Percentiles rank a stretch among this genome's conserved stretches.
Evolutionary conservation across 2,329 filamentous ascomycete genomes (phyloP).

Genomic region (Sphaerostilbella broomeana): DNA sequence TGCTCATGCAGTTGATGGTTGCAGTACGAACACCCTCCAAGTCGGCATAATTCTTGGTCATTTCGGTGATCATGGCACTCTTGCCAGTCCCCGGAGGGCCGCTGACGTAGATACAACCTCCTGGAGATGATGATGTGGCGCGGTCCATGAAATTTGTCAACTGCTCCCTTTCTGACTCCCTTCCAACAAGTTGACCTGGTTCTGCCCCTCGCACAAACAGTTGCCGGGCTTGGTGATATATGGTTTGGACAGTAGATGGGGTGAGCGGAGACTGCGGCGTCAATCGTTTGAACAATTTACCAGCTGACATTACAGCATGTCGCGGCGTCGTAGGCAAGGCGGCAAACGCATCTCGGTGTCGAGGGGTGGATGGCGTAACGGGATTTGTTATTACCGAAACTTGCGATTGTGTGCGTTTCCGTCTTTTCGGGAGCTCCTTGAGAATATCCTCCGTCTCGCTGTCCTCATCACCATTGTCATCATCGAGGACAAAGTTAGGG

Average conservation of each 20-base stretch:
- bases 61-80: slow-evolving; percentile 82
- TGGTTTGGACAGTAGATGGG: slow-evolving; percentile 60
- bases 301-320: slow-evolving; percentile 72
- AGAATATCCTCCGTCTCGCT: slow-evolving; percentile 39
- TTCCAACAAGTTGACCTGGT: slow-evolving; percentile 68
- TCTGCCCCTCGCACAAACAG: slow-evolving; percentile 76
- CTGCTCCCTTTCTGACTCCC: slow-evolving; percentile 61
- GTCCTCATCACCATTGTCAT: slow-evolving; percentile 31
- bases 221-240: slow-evolving; percentile 84
- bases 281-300: slow-evolving; percentile 67
- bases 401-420: slow-evolving; percentile 24
- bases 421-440: slow-evolving; percentile 25
- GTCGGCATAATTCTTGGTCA: slow-evolving; percentile 54
- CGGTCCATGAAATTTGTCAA: slow-evolving; percentile 62
- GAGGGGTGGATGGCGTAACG: slow-evolving; percentile 65
- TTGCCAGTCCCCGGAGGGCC: slow-evolving; percentile 95
- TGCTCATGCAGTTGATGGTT: slow-evolving; percentile 95
- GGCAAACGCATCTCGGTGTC: slow-evolving; percentile 72
- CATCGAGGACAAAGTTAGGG: slow-evolving; percentile 19
- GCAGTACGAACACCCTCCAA: slow-evolving; percentile 56
- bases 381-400: slow-evolving; percentile 39
- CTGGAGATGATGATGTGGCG: slow-evolving; percentile 51
- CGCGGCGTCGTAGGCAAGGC: slow-evolving; percentile 71
- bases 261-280: slow-evolving; percentile 71
- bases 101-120: slow-evolving; percentile 88